phyloP scores from a whole-genome alignment of 129 eudicot species.

The Lactuca saligna region DNA sequence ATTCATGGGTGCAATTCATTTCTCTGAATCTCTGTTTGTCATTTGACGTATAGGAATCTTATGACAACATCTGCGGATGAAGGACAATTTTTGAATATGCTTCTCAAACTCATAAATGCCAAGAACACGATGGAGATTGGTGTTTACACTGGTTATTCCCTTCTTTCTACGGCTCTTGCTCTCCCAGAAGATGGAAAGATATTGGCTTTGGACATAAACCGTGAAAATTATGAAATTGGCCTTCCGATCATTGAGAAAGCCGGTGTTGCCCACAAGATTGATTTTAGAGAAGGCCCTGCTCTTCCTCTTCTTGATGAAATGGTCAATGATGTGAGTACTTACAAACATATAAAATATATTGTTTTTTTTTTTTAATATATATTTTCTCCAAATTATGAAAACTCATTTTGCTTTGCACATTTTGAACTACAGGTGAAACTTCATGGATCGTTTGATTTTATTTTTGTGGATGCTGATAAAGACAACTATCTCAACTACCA shows the following conservation, averaged over 20 bases:
- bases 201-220: slow-evolving; percentile 32
- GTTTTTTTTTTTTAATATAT: neutral
- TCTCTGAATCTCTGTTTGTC: slow-evolving; percentile 8
- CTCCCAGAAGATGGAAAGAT: slow-evolving; percentile 58
- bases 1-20: neutral
- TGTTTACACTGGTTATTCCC: slow-evolving; percentile 55
- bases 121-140: slow-evolving; percentile 57
- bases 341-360: neutral
- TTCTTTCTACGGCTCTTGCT: slow-evolving; percentile 57
- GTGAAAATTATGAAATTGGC: slow-evolving; percentile 31
- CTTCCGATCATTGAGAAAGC: slow-evolving; percentile 38
- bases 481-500: slow-evolving; percentile 41
- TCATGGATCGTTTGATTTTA: slow-evolving; percentile 40
- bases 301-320: slow-evolving; percentile 37
- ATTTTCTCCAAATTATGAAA: neutral
- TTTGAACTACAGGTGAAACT: slow-evolving; percentile 13
- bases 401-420: neutral
- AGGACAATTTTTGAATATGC: slow-evolving; percentile 52
- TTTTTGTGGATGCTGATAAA: slow-evolving; percentile 36
- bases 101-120: slow-evolving; percentile 50
- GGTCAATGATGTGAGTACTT: slow-evolving; percentile 22
- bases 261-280: slow-evolving; percentile 37
- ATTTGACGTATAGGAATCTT: slow-evolving; percentile 33
- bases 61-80: slow-evolving; percentile 65
- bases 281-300: slow-evolving; percentile 37